These are phyloP conservation scores for Barnettozyma pratensis DNA, from an alignment of 805 yeast genomes.

Conservation along the genomic window DNA sequence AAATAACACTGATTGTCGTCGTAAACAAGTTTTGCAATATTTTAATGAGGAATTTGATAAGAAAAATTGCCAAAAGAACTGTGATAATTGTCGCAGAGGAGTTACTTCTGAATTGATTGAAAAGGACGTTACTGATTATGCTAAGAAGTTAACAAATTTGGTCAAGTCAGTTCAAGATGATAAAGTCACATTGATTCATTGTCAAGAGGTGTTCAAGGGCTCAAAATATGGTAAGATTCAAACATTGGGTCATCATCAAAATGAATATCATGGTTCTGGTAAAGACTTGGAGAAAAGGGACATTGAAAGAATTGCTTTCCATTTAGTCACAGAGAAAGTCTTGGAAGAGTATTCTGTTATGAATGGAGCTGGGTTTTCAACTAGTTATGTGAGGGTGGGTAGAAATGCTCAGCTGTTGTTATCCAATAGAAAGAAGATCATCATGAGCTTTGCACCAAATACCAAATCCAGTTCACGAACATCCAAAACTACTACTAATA, in stretches of 20 bases:
- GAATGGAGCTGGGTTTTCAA: constrained; percentile 75
- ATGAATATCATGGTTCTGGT: constrained; percentile 69
- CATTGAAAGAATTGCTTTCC: constrained; percentile 78
- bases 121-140: constrained; percentile 64
- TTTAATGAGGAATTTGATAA: constrained; percentile 81
- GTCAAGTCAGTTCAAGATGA: constrained; percentile 50
- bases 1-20: constrained; percentile 82
- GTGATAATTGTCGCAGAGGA: constrained; percentile 76
- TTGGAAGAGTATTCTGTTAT: constrained; percentile 67
- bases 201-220: constrained; percentile 82
- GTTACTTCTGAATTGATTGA: constrained; percentile 38
- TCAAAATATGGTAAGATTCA: constrained; percentile 57
- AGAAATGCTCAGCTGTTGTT: constrained; percentile 46
- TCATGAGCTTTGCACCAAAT: constrained; percentile 40
- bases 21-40: constrained; percentile 83
- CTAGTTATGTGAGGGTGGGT: constrained; percentile 68
- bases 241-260: constrained; percentile 54
- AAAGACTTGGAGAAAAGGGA: constrained; percentile 57
- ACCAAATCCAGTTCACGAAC: not conserved
- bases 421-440: constrained; percentile 38
- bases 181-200: constrained; percentile 70
- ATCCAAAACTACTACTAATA: not conserved
- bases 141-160: constrained; percentile 53
- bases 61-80: constrained; percentile 57
- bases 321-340: constrained; percentile 59